Evolutionary conservation across 2,329 filamentous ascomycete species (phyloP).

Genomic region (Magnaporthiopsis incrustans): DNA sequence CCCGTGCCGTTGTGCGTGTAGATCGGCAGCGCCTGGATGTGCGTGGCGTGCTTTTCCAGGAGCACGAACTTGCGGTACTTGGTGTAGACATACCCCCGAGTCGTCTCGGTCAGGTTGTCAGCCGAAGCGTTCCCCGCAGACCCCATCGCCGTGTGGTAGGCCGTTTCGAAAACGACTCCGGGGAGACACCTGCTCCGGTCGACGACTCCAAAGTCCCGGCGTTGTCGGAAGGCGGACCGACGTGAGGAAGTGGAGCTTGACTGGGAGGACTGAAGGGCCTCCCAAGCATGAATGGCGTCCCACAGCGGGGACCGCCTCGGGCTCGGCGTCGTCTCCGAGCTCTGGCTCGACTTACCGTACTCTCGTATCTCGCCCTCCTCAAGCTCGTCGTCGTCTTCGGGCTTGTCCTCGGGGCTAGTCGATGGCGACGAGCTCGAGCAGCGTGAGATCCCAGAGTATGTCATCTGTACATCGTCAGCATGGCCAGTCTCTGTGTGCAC

Average conservation of each 20-base stretch:
- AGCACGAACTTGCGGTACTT: conserved; percentile 4
- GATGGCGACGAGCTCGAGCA: too few species aligned
- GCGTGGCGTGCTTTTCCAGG: not conserved
- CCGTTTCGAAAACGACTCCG: conserved; percentile 2
- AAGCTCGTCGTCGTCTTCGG: too few species aligned
- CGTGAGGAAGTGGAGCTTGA: too few species aligned
- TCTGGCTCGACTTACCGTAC: not conserved
- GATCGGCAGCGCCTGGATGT: not conserved
- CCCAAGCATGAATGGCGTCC: not conserved
- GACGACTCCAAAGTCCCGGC: not conserved
- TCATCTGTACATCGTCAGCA: too few species aligned
- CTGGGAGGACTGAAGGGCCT: too few species aligned
- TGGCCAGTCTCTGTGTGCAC: too few species aligned
- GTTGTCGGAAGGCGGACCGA: not conserved
- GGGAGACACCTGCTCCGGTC: not conserved
- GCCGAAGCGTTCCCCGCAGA: not conserved
- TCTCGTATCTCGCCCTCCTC: not conserved
- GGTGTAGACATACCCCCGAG: not conserved
- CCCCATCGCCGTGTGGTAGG: not conserved
- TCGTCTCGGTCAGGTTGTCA: not conserved
- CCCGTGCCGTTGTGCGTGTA: conserved; percentile 2
- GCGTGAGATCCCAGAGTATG: too few species aligned
- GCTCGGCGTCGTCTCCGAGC: not conserved
- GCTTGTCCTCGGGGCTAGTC: too few species aligned
- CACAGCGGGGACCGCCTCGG: not conserved